Evolutionary conservation across 2,329 filamentous ascomycete genomes (phyloP), one percentile per base, ranked within the genome.

Genomic region (Lasiodiplodia gonubiensis): DNA sequence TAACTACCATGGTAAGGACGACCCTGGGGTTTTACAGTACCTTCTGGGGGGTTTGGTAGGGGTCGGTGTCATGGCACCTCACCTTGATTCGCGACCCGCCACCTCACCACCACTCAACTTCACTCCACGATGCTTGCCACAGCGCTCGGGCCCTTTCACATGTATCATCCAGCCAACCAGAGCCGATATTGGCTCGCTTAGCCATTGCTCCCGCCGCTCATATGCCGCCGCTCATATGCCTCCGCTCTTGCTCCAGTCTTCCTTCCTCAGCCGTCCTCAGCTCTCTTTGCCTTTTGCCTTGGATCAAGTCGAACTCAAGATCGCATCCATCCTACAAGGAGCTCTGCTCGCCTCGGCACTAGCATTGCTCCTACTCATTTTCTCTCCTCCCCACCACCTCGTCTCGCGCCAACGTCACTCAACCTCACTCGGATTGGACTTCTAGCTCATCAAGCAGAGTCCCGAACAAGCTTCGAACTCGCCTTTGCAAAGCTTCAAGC

Each of bases 31-130:
- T 21, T n/a, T n/a, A n/a, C n/a, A 46, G n/a, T 8, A 46, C 18
- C 7, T 46, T 21, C n/a, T 11, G 18, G 42, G 7, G n/a, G 2
- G 2, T 51, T 18, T 54, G 25, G 25, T 30, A 16, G 52, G 27
- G 14, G 51, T 18, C 14, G 16, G 7, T 30, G 30, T 21, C 33
- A 21, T 35, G 52, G 33, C 30, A 21, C 33, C 53, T 57, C 53
- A 57, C 53, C 33, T 57, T 37, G 30, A n/a, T 35, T 39, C 27
- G 48, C 30, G 10, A 33, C 30, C 18, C 7, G 6, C 48, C 6
- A 25, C 33, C 33, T 25, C 53, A 57, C 21, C 53, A 57, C 53
- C 53, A 39, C 6, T 33, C 30, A 33, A 57, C 53, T 10, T 57
- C 53, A 57, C 53, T 57, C 37, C 53, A n/a, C 11, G 33, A 39